Conservation (phyloP, 768 basidiomycete species). For the Podaxis sp. region DNA sequence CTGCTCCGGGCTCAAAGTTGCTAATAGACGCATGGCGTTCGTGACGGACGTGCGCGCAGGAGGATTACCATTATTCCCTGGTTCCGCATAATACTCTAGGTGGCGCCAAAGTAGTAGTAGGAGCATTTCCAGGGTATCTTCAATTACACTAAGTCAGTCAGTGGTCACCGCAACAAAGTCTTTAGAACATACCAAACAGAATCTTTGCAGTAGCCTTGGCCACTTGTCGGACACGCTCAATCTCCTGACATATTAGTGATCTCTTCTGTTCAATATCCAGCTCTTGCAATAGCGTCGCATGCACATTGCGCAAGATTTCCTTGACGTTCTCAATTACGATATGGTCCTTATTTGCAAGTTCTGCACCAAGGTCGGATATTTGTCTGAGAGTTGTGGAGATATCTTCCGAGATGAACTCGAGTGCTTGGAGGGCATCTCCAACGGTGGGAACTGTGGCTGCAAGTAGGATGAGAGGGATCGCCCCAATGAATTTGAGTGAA, state of each 20-base stretch:
- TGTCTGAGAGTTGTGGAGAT: conserved; percentile 60
- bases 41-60: conserved; percentile 36
- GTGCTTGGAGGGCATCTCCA: conserved; percentile 65
- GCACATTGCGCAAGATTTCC: conserved; percentile 54
- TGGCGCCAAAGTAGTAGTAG: conserved; percentile 82
- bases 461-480: neutral
- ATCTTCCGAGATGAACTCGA: conserved; percentile 58
- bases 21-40: conserved; percentile 51
- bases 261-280: conserved; percentile 68
- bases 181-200: conserved; percentile 45
- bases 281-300: conserved; percentile 54
- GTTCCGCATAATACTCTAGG: conserved; percentile 56
- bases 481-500: neutral
- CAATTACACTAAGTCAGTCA: neutral
- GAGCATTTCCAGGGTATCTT: conserved; percentile 74
- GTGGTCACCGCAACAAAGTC: neutral
- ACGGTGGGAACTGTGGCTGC: conserved; percentile 73
- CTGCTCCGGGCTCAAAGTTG: conserved; percentile 49
- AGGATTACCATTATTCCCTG: conserved; percentile 24
- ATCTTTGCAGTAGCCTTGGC: conserved; percentile 46
- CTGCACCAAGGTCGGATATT: conserved; percentile 62
- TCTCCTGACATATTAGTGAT: conserved; percentile 56
- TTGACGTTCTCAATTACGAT: conserved; percentile 66
- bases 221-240: conserved; percentile 39
- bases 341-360: conserved; percentile 68